Evolutionary conservation across 1,284 basidiomycete species (phyloP).

Genomic region (Heterobasidion irregulare): DNA sequence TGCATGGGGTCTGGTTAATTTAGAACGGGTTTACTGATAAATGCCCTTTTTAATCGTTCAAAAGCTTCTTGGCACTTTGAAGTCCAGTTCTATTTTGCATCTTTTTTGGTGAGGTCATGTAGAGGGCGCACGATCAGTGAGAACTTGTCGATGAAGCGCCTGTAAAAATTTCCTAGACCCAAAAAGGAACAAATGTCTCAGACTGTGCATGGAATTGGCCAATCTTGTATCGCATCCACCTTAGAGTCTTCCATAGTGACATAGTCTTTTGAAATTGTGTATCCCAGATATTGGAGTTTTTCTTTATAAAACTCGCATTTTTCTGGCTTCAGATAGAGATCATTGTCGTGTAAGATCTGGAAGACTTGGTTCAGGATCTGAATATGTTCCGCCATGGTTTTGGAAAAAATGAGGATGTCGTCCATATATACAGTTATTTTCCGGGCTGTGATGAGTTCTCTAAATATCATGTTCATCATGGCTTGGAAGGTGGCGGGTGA

Average conservation of each 20-base stretch:
- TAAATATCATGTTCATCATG: no score
- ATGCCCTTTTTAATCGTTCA: no score
- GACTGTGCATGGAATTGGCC: background rate
- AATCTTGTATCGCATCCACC: background rate
- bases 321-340: background rate
- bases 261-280: background rate
- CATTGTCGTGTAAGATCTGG: background rate
- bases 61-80: no score
- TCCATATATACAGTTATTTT: no score
- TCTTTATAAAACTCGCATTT: background rate
- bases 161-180: background rate
- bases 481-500: no score
- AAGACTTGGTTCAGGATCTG: no score
- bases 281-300: background rate
- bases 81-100: no score
- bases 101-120: background rate
- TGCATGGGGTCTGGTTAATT: no score
- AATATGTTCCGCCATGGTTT: background rate
- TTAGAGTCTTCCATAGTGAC: background rate
- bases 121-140: no score
- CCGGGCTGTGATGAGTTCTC: no score
- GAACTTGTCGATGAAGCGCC: background rate
- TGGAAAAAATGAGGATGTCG: background rate
- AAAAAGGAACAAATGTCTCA: background rate
- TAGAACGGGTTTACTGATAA: no score